phyloP scores from a whole-genome alignment of 2,329 filamentous ascomycete species.

The Zalaria sp. region DNA sequence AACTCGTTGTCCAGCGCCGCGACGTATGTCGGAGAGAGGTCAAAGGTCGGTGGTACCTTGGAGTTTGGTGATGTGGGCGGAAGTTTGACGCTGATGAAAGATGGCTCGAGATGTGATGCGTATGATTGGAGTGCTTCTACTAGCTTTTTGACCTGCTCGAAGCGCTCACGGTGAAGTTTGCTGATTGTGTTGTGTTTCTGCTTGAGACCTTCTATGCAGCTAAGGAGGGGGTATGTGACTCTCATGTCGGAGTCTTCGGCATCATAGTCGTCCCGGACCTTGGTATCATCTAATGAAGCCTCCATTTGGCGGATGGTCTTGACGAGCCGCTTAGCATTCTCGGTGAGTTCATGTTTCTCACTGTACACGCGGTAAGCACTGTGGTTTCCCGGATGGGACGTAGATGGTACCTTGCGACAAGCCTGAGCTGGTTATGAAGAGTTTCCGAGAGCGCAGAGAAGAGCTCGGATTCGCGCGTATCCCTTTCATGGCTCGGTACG shows the following conservation, averaged over 20 bases:
- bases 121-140: slow-evolving; percentile 90
- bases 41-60: slow-evolving; percentile 68
- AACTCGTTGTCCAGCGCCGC: slow-evolving; percentile 81
- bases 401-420: slow-evolving; percentile 60
- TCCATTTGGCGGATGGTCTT: slow-evolving; percentile 89
- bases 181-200: slow-evolving; percentile 73
- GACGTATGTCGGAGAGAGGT: slow-evolving; percentile 83
- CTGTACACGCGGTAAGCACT: slow-evolving; percentile 17
- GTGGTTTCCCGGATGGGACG: slow-evolving; percentile 11
- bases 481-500: slow-evolving; percentile 83
- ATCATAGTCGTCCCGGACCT: slow-evolving; percentile 48
- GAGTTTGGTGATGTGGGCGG: slow-evolving; percentile 70
- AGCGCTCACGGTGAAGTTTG: slow-evolving; percentile 78
- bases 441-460: slow-evolving; percentile 87
- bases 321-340: slow-evolving; percentile 76
- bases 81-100: slow-evolving; percentile 72
- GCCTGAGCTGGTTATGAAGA: slow-evolving; percentile 74
- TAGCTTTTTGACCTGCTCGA: slow-evolving; percentile 94
- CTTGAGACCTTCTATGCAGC: slow-evolving; percentile 66
- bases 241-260: slow-evolving; percentile 53
- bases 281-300: slow-evolving; percentile 66
- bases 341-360: slow-evolving; percentile 83
- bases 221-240: slow-evolving; percentile 69
- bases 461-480: slow-evolving; percentile 80
- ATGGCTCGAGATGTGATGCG: slow-evolving; percentile 83